These are phyloP conservation scores for Naganishia liquefaciens DNA, from an alignment of 1,284 basidiomycete species.

Conservation along the genomic window DNA sequence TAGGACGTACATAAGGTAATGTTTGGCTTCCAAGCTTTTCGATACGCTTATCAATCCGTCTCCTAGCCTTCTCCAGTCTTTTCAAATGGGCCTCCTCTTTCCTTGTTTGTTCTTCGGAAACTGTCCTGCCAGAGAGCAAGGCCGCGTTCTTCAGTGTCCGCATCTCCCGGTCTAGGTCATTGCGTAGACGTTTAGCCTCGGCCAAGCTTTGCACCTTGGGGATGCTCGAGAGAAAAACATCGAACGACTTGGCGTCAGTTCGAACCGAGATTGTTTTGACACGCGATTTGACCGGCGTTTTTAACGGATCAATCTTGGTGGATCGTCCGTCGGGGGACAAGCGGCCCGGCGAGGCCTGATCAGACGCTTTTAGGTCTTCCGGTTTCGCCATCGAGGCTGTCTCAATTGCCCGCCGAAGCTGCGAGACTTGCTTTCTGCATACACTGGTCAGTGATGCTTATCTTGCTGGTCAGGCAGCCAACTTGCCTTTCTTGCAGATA, in stretches of 20 bases:
- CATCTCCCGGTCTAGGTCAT: constrained; percentile 84
- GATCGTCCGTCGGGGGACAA: constrained; percentile 5
- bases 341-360: background rate
- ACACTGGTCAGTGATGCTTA: background rate
- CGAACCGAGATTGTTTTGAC: constrained; percentile 40
- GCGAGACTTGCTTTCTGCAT: constrained; percentile 56
- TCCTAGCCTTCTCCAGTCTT: constrained; percentile 80
- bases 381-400: constrained; percentile 35
- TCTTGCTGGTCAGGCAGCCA: background rate
- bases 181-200: constrained; percentile 85
- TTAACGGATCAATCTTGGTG: constrained; percentile 3
- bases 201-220: constrained; percentile 74
- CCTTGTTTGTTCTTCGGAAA: constrained; percentile 55
- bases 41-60: constrained; percentile 81
- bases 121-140: constrained; percentile 75
- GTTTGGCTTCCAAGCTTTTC: constrained; percentile 68
- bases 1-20: background rate
- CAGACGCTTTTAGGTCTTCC: background rate
- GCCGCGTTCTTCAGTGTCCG: constrained; percentile 74
- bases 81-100: constrained; percentile 73
- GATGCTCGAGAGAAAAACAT: constrained; percentile 83
- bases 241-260: constrained; percentile 68
- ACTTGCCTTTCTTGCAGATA: constrained; percentile 8
- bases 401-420: constrained; percentile 58
- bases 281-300: constrained; percentile 1